These are phyloP conservation scores for Leavenworthia alabamica DNA, from an alignment of 345 rosid species.

Conservation along the genomic window DNA sequence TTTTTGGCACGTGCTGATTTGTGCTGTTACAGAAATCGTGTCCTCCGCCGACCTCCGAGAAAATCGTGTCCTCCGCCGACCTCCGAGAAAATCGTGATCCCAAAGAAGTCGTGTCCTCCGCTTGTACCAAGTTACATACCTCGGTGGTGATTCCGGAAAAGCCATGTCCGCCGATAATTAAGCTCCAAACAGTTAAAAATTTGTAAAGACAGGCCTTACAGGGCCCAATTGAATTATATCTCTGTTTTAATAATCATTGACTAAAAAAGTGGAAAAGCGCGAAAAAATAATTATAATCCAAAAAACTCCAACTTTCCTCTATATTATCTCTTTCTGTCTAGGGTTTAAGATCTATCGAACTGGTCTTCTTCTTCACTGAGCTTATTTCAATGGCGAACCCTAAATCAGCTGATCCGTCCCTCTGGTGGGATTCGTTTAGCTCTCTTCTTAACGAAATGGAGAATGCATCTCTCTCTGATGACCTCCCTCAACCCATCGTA, in stretches of 20 bases:
- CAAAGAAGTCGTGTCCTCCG: slow-evolving; percentile 32
- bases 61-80: slow-evolving; percentile 9
- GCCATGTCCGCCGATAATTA: slow-evolving; percentile 35
- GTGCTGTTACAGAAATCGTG: no score
- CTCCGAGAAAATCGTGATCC: slow-evolving; percentile 9
- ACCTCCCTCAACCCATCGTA: slow-evolving; percentile 53
- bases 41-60: slow-evolving; percentile 11
- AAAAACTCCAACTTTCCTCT: not conserved
- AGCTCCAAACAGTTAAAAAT: no score
- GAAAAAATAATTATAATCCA: not conserved
- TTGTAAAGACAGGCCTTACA: no score
- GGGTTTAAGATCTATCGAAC: slow-evolving; percentile 38
- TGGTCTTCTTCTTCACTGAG: not conserved
- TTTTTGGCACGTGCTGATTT: no score
- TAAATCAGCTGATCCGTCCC: slow-evolving; percentile 53
- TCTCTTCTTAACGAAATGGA: slow-evolving; percentile 64
- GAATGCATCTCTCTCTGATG: slow-evolving; percentile 46
- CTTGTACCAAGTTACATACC: slow-evolving; percentile 13
- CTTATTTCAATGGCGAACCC: slow-evolving; percentile 42
- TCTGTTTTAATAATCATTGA: no score
- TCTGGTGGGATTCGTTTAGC: slow-evolving; percentile 82
- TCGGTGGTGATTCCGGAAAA: slow-evolving; percentile 25
- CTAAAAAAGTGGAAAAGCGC: slow-evolving; percentile 21
- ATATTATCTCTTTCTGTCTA: not conserved
- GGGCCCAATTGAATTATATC: no score